Evolutionary conservation across 768 basidiomycete genomes (phyloP).

Genomic region (Lactarius akahatsu): DNA sequence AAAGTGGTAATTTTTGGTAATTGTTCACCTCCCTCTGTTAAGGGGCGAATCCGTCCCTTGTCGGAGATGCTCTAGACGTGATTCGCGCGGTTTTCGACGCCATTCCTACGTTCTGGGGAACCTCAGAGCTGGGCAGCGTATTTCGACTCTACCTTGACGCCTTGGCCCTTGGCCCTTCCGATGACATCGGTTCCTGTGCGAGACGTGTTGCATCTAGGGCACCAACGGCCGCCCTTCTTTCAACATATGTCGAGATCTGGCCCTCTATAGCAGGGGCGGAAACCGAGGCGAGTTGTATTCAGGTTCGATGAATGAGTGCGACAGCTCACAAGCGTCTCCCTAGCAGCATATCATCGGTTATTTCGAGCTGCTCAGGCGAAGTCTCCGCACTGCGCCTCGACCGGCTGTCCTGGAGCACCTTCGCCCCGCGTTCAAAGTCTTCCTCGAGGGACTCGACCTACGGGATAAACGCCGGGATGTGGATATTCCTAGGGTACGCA

Average conservation of each 20-base stretch:
- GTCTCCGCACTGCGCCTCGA: conserved; percentile 20
- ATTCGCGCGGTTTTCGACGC: conserved; percentile 69
- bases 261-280: conserved; percentile 39
- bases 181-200: conserved; percentile 45
- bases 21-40: conserved; percentile 28
- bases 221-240: conserved; percentile 64
- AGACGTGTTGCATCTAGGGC: conserved; percentile 70
- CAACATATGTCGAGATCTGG: conserved; percentile 64
- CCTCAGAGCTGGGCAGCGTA: conserved; percentile 55
- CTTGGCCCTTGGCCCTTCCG: conserved; percentile 35
- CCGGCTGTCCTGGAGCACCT: conserved; percentile 24
- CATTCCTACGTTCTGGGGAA: conserved; percentile 82
- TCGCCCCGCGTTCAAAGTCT: conserved; percentile 26
- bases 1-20: neutral
- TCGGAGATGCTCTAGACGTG: conserved; percentile 44
- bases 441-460: conserved; percentile 28
- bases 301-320: neutral
- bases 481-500: conserved; percentile 32
- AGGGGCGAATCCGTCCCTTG: conserved; percentile 32
- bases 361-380: conserved; percentile 27
- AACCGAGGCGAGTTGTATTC: conserved; percentile 17
- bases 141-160: conserved; percentile 56
- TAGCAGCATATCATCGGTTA: conserved; percentile 22
- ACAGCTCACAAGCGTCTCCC: neutral
- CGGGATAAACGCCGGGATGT: conserved; percentile 16